A percentile compares a stretch with the other conserved stretches of the same genome.
Evolutionary conservation across 768 basidiomycete genomes (phyloP).

Genomic region (Termitomyces sp.): DNA sequence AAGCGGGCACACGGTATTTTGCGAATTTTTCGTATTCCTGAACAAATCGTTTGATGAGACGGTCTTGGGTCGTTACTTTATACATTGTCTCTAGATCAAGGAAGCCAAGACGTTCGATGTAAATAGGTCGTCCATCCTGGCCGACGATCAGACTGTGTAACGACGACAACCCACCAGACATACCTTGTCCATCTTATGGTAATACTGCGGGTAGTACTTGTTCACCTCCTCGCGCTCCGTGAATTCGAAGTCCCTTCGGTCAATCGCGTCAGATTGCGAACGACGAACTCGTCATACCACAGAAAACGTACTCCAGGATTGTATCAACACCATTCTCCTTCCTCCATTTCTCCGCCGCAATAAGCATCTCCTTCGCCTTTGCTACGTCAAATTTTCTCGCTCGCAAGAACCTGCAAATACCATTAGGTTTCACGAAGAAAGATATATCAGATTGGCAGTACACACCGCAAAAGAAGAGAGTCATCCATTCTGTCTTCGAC

Average conservation of each 20-base stretch:
- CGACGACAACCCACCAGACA: conserved; percentile 5
- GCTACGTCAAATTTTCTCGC: conserved; percentile 89
- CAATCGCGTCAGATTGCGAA: neutral
- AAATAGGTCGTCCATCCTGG: conserved; percentile 92
- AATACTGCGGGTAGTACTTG: conserved; percentile 94
- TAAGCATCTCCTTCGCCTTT: conserved; percentile 82
- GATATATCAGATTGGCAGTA: neutral
- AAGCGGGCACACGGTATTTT: conserved; percentile 75
- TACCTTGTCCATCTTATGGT: conserved; percentile 95
- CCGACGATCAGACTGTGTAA: neutral
- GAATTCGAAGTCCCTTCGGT: conserved; percentile 75
- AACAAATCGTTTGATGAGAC: conserved; percentile 86
- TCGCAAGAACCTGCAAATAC: conserved; percentile 75
- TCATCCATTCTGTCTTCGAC: conserved; percentile 68
- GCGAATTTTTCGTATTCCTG: conserved; percentile 92
- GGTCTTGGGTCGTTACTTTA: conserved; percentile 76
- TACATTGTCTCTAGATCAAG: conserved; percentile 86
- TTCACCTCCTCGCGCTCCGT: conserved; percentile 77
- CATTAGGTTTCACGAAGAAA: neutral
- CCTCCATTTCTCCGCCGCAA: conserved; percentile 84
- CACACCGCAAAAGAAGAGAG: conserved; percentile 56
- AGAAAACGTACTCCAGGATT: conserved; percentile 50
- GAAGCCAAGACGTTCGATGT: conserved; percentile 89
- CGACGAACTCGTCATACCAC: no score
- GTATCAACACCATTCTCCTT: conserved; percentile 81